Conservation (phyloP, 805 yeast species). For the Lipomyces starkeyi region DNA sequence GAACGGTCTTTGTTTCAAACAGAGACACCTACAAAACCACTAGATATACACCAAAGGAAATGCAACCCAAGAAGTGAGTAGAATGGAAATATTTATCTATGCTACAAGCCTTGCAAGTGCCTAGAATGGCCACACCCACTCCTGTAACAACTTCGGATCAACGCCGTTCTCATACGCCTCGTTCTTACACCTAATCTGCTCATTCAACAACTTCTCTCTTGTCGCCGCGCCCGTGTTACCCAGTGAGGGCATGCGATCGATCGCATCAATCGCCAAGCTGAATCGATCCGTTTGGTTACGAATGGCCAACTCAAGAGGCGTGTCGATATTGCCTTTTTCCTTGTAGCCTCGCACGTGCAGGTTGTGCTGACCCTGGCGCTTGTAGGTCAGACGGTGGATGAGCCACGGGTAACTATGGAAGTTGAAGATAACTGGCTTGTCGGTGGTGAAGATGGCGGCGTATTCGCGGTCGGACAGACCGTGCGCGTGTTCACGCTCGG, state of each 20-base stretch:
- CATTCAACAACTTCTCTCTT: constrained; percentile 13
- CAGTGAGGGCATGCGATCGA: constrained; percentile 11
- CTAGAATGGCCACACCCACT: constrained; percentile 13
- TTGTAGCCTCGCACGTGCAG: constrained; percentile 17
- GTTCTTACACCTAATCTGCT: constrained; percentile 13
- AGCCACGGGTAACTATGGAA: constrained; percentile 15
- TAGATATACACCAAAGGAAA: neutral
- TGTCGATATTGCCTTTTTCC: constrained; percentile 14
- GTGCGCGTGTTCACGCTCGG: constrained; percentile 10
- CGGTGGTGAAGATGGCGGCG: constrained; percentile 9
- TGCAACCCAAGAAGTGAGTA: neutral
- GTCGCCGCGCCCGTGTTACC: constrained; percentile 8
- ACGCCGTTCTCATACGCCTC: constrained; percentile 11
- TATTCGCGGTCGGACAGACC: constrained; percentile 15
- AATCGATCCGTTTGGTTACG: constrained; percentile 14
- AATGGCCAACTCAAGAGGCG: constrained; percentile 16
- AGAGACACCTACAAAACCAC: neutral
- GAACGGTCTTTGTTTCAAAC: neutral
- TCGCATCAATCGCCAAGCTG: constrained; percentile 13
- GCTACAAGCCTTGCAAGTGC: neutral
- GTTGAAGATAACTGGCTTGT: constrained; percentile 13
- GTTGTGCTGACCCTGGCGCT: constrained; percentile 12
- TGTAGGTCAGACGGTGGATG: constrained; percentile 13
- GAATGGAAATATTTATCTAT: neutral
- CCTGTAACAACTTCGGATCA: constrained; percentile 12